A percentile compares a stretch with the other conserved stretches of the same genome.
Evolutionary conservation across 352 stramenopile species (phyloP).

Genomic region (Phytophthora sansomeana): DNA sequence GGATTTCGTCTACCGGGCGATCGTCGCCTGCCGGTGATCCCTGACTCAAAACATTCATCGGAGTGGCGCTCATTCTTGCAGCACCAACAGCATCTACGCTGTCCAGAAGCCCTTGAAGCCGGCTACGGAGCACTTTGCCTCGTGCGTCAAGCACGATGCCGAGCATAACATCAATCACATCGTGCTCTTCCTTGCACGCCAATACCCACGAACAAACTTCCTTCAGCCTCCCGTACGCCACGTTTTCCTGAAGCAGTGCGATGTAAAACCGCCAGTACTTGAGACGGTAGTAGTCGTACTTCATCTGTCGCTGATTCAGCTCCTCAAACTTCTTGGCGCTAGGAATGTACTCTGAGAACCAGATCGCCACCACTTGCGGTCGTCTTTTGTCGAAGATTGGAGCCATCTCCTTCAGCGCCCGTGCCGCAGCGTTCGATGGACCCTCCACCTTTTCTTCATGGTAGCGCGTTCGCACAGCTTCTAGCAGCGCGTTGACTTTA

Average conservation of each 20-base stretch:
- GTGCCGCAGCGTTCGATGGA: constrained; percentile 41
- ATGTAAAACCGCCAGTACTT: constrained; percentile 85
- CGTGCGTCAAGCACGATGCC: constrained; percentile 53
- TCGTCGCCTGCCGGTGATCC: constrained; percentile 6
- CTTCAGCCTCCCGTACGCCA: constrained; percentile 67
- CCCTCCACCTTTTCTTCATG: constrained; percentile 25
- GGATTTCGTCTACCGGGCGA: constrained; percentile 18
- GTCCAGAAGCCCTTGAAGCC: constrained; percentile 33
- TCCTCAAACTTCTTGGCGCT: constrained; percentile 81
- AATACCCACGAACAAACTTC: constrained; percentile 77
- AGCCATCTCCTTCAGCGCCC: constrained; percentile 59
- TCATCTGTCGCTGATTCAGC: constrained; percentile 84
- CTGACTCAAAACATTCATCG: constrained; percentile 4
- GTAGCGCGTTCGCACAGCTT: constrained; percentile 34
- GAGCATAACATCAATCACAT: constrained; percentile 84
- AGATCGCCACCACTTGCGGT: constrained; percentile 73
- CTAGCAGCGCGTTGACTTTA: constrained; percentile 21
- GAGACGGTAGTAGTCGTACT: constrained; percentile 78
- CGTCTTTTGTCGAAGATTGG: constrained; percentile 75
- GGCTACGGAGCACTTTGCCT: constrained; percentile 48
- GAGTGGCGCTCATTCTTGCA: neutral
- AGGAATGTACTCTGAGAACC: constrained; percentile 78
- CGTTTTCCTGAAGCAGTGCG: constrained; percentile 54
- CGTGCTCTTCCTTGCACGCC: constrained; percentile 85
- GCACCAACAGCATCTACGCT: neutral